Conservation (phyloP, 2,329 filamentous ascomycete genomes). For the Zasmidium cellare region DNA sequence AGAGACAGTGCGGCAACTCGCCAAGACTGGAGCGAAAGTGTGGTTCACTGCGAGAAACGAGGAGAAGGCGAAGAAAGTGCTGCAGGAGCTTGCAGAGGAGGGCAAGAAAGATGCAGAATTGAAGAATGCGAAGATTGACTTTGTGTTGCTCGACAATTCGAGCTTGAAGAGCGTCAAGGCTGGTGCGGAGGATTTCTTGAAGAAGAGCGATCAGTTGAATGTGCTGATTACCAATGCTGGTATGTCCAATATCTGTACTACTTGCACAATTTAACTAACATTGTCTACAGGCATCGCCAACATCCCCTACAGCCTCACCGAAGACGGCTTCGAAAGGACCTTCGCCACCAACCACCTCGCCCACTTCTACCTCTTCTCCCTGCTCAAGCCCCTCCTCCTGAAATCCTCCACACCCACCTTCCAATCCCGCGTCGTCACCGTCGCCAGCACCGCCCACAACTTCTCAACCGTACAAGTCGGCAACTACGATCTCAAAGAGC, state of each 20-base stretch:
- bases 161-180: constrained; percentile 51
- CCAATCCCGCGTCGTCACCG: constrained; percentile 20
- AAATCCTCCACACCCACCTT: background rate
- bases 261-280: no score
- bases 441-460: background rate
- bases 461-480: background rate
- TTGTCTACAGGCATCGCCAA: constrained; percentile 36
- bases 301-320: constrained; percentile 36
- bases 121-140: constrained; percentile 7
- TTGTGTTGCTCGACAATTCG: constrained; percentile 49
- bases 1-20: constrained; percentile 44
- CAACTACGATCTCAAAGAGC: constrained; percentile 11
- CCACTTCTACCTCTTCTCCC: constrained; percentile 56
- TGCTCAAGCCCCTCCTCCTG: constrained; percentile 48
- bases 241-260: constrained; percentile 17
- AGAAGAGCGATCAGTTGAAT: constrained; percentile 37
- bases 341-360: constrained; percentile 56
- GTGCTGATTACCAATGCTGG: constrained; percentile 46
- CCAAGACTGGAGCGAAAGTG: constrained; percentile 21
- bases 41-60: constrained; percentile 17
- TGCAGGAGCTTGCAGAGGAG: constrained; percentile 14
- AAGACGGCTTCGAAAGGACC: constrained; percentile 51
- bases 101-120: constrained; percentile 4
- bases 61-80: constrained; percentile 19
- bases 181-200: constrained; percentile 37